Base-by-base conservation (phyloP, 2,329 filamentous ascomycete species). In the Pseudogymnoascus sp. region DNA sequence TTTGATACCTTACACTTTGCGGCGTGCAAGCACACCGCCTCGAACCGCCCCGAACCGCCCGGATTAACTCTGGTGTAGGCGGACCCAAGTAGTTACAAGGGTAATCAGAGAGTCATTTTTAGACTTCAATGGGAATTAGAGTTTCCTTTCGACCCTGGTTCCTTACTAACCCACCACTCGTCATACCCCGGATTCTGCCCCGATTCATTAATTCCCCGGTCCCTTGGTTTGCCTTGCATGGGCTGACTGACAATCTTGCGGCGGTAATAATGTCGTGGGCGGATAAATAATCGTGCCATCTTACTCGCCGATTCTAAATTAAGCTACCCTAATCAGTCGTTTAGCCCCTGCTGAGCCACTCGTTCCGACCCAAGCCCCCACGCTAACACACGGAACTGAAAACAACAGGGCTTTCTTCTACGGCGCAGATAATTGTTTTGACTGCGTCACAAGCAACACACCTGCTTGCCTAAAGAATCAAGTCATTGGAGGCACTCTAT, bases 231-330 rank as follows among this genome's bases (percentile, higher is more conserved):
- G 16, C 38, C 38, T 10, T 41, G 38, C 11, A 45, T 23, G 41
- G 41, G 41, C 41, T 45, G 41, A 45, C 19, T 41, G 41, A 23
- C 6, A 14, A 5, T 23, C 19, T 19, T 45, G 10, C 19, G 41
- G 41, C 19, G 19, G 41, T 45, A 45, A 45, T 23, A 45, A 45
- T 45, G 41, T 23, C 23, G 41, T 41, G 38, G 41, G 41, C 41
- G 41, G 41, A 45, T 45, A 45, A 45, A 45, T 45, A 45, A 45
- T 45, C 19, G 41, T 45, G 41, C 41, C 41, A 45, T 45, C 41
- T 45, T 45, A 45, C 41, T 45, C 41, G 12, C 5, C 11, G 10
- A 11, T 45, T 11, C 8, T 41, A 41, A 41, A 16, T 41, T 41
- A 41, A 41, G 16, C 38, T 16, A 41, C 38, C 38, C 38, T 6